Evolutionary conservation across 1,139 yeast species (phyloP).

Genomic region (Yamadazyma blattariae): DNA sequence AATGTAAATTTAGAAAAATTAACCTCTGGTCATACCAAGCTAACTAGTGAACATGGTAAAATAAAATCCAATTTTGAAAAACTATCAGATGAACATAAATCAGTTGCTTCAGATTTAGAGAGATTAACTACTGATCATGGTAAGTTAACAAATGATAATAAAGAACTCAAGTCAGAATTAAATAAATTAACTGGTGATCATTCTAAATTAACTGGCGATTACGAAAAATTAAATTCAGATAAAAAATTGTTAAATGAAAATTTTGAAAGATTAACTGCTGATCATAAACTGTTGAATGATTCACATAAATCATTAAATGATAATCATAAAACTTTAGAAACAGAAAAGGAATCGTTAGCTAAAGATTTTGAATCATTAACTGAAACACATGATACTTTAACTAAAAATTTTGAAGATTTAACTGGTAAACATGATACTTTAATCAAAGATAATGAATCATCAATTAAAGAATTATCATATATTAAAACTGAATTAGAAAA

Average conservation of each 20-base stretch:
- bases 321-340: neutral
- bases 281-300: neutral
- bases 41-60: neutral
- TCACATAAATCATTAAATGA: neutral
- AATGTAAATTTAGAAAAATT: neutral
- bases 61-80: neutral
- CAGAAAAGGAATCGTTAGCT: neutral
- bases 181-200: neutral
- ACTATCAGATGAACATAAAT: neutral
- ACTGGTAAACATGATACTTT: neutral
- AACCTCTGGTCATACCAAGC: neutral
- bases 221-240: neutral
- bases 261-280: neutral
- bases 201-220: neutral
- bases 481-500: conserved; percentile 1
- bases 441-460: neutral
- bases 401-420: neutral
- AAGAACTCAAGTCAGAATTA: neutral
- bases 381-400: conserved; percentile 1
- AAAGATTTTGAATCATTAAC: neutral
- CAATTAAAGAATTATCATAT: neutral
- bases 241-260: neutral
- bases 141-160: neutral
- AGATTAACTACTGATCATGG: neutral
- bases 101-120: neutral